Conservation (phyloP, 495 filamentous ascomycete genomes). For the Talaromyces wortmannii region DNA sequence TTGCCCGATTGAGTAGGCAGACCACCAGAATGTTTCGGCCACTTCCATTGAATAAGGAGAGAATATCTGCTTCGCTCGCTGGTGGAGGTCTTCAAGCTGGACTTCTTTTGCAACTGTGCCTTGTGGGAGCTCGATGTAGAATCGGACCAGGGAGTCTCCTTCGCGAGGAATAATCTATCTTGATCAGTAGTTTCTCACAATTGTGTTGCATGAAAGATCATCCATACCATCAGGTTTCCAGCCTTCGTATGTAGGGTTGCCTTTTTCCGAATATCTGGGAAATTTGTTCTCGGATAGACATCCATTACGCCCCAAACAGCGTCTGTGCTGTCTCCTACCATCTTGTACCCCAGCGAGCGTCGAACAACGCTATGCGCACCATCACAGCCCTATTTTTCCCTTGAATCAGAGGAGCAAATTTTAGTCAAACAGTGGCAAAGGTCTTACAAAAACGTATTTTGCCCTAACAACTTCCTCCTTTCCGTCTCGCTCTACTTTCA, state of each 20-base stretch:
- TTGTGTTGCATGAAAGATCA: neutral
- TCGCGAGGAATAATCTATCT: constrained; percentile 67
- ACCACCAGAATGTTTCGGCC: constrained; percentile 46
- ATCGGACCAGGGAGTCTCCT: constrained; percentile 57
- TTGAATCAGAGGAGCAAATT: neutral
- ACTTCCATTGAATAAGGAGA: constrained; percentile 55
- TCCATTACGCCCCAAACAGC: constrained; percentile 60
- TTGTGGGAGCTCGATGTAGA: constrained; percentile 58
- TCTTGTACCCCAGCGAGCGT: constrained; percentile 57
- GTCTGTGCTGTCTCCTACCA: constrained; percentile 71
- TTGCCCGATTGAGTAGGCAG: constrained; percentile 63
- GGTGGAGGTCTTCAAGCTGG: constrained; percentile 49
- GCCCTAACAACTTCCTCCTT: constrained; percentile 46
- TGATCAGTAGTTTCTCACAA: neutral
- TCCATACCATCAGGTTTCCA: constrained; percentile 53
- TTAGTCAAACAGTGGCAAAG: constrained; percentile 2
- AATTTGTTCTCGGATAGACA: constrained; percentile 59
- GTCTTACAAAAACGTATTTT: constrained; percentile 61
- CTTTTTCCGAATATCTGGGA: constrained; percentile 62
- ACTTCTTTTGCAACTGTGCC: constrained; percentile 45
- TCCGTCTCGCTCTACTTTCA: constrained; percentile 46
- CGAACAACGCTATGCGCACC: constrained; percentile 69
- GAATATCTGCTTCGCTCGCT: constrained; percentile 51
- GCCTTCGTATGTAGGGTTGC: constrained; percentile 56
- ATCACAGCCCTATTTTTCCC: constrained; percentile 55